Base-by-base conservation (phyloP, 1,284 basidiomycete species). In the Tylopilus orsonianus region DNA sequence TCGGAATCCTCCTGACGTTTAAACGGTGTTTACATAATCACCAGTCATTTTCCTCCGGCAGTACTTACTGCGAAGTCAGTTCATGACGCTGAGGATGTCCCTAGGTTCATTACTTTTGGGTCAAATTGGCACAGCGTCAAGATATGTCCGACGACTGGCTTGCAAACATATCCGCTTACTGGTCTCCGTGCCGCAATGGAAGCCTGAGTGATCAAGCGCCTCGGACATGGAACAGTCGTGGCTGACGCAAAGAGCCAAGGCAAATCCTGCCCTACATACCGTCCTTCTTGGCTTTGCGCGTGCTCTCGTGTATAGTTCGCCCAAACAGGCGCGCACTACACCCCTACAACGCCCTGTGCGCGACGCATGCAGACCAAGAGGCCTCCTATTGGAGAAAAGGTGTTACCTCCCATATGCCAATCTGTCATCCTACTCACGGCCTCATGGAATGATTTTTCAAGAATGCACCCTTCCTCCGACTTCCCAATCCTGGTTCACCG, bases 351-450 rank as follows among this genome's bases (percentile, higher is more conserved):
- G 61, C 75, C 14, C 58, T 85, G 4, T 85, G 83, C 56, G 73
- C 78, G n/a, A n/a, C n/a, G n/a, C n/a, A n/a, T n/a, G n/a, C n/a
- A n/a, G n/a, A n/a, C n/a, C n/a, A n/a, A n/a, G 1, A 61, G 50
- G 63, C 59, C 16, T 66, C 63, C 2, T 89, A 88, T 60, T 89
- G 88, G 86, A 75, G 75, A 57, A 65, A 82, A 49, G 80, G 87
- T 87, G 58, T 49, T 10, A 69, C 10, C 14, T 6, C 16, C 46
- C 20, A 23, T 24, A 29, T 32, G 41, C 33, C 5, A 29, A 41
- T 41, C 30, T 41, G 13, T 20, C n/a, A n/a, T n/a, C n/a, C 6
- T 16, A 20, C 49, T 51, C 19, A 54, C 24, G 9, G 19, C 7
- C 39, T n/a, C 14, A 20, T 9, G 26, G n/a, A 34, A 49, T 10